Base-by-base conservation (phyloP, 164 flowering plant genomes). In the Annona cherimola region DNA sequence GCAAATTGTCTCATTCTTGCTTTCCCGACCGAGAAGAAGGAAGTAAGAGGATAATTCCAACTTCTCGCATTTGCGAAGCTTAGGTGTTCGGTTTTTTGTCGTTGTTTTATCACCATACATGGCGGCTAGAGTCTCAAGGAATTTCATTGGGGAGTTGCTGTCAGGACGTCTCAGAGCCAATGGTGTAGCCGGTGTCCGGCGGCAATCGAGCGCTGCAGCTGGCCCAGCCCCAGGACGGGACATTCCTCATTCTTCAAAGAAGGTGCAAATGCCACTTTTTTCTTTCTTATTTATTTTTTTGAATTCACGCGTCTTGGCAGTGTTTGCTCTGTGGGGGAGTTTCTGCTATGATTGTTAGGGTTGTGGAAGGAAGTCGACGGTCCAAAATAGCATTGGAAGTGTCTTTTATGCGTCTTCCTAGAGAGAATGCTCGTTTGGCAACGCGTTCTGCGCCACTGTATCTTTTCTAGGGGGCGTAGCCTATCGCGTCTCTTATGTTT, bases 181-280 rank as follows among this genome's bases (percentile, higher is more conserved):
- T 45, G 76, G 54, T 46, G 16, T 8, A 16, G 67, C 42, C 9
- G 73, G 73, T 62, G 75, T 72, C 42, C 20, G 42, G 11, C 61
- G 79, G 54, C 76, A 67, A 63, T 77, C 46, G 59, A 77, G 76
- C 67, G 62, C 74, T 1, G 26, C 55, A 2, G 41, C 75, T 9
- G 78, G 46, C 20, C 46, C 14, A 19, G 71, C 67, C 61, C 76
- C 75, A 2, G 35, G 35, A 26, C 35, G 35, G 11, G 64, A 57
- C 65, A 72, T 73, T 35, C 78, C 82, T 3, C 80, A 71, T 45
- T 74, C 61, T 44, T 72, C 82, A 0, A 79, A 74, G 66, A 79
- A 66, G 71, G 82, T 76, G 59, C 16, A 40, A 64, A 64, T 40
- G 18, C 3, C 45, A 64, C 9, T 12, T 39, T 64, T 44, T 50